These are phyloP conservation scores for Nannochloris sp. DNA, from an alignment of 139 green algal species.

Conservation along the genomic window DNA sequence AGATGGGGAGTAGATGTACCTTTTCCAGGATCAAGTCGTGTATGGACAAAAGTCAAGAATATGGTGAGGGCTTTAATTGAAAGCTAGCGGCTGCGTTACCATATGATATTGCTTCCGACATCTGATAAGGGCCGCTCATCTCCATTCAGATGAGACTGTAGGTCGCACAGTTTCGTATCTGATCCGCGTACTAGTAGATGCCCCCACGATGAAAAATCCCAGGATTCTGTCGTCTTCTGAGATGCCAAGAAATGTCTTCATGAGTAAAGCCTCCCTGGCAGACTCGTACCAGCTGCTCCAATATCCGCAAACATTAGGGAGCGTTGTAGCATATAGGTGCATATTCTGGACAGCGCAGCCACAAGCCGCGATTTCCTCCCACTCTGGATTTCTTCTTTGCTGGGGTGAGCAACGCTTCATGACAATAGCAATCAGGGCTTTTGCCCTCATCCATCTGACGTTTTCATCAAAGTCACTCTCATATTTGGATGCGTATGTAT, in stretches of 20 bases:
- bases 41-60: too few species aligned
- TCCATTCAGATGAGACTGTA: too few species aligned
- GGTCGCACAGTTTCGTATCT: too few species aligned
- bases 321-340: conserved; percentile 2
- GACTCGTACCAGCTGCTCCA: conserved; percentile 10
- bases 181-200: too few species aligned
- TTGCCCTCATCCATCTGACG: neutral
- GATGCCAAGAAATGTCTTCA: neutral
- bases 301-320: neutral
- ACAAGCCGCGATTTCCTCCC: conserved; percentile 7
- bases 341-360: conserved; percentile 7
- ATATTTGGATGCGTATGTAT: neutral
- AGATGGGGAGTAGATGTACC: too few species aligned
- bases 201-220: neutral
- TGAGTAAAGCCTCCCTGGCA: neutral
- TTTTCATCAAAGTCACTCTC: neutral
- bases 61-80: too few species aligned
- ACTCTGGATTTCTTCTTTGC: conserved; percentile 1
- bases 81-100: too few species aligned
- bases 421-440: neutral
- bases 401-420: neutral
- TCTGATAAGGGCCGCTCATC: too few species aligned
- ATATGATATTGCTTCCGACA: too few species aligned
- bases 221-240: neutral
- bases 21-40: too few species aligned